These are phyloP conservation scores for Penicillium capsulatum DNA, from an alignment of 2,329 filamentous ascomycete genomes.

Conservation along the genomic window DNA sequence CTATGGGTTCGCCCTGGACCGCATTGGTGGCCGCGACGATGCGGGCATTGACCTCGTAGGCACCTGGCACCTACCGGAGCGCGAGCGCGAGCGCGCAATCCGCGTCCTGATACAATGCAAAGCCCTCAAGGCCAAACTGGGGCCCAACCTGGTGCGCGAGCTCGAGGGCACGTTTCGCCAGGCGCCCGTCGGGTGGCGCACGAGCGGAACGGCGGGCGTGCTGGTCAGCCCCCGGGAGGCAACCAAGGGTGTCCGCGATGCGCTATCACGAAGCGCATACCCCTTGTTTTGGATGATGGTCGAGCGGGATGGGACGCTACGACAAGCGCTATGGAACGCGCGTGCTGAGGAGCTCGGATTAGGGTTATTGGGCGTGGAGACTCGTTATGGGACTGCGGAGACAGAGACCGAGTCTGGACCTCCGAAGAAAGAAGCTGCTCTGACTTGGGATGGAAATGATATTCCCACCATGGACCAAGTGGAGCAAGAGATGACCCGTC, in stretches of 20 bases:
- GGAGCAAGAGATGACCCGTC: slow-evolving; percentile 22
- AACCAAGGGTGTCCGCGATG: slow-evolving; percentile 73
- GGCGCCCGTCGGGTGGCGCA: slow-evolving; percentile 69
- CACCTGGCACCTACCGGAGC: slow-evolving; percentile 42
- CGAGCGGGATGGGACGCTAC: slow-evolving; percentile 35
- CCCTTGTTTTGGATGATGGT: slow-evolving; percentile 64
- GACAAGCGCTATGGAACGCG: slow-evolving; percentile 46
- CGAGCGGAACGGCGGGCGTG: slow-evolving; percentile 62
- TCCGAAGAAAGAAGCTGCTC: slow-evolving; percentile 21
- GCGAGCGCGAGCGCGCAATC: slow-evolving; percentile 29
- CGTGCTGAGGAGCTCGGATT: slow-evolving; percentile 38
- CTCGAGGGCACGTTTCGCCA: slow-evolving; percentile 65
- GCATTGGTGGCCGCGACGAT: slow-evolving; percentile 45
- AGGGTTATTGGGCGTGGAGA: slow-evolving; percentile 37
- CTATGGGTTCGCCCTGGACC: slow-evolving; percentile 40
- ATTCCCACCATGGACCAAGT: slow-evolving; percentile 32
- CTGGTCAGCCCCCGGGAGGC: slow-evolving; percentile 66
- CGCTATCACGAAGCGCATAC: slow-evolving; percentile 61
- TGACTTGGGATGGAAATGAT: slow-evolving; percentile 38
- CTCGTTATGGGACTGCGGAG: slow-evolving; percentile 27
- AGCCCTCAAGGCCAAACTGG: slow-evolving; percentile 39
- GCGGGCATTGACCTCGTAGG: slow-evolving; percentile 47
- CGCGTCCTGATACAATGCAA: slow-evolving; percentile 48
- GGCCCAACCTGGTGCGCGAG: slow-evolving; percentile 45
- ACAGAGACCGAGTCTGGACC: slow-evolving; percentile 14